Percentiles rank a stretch among this genome's conserved stretches.
phyloP scores from a whole-genome alignment of 331 rosid species.

The Spiraea crenata region DNA sequence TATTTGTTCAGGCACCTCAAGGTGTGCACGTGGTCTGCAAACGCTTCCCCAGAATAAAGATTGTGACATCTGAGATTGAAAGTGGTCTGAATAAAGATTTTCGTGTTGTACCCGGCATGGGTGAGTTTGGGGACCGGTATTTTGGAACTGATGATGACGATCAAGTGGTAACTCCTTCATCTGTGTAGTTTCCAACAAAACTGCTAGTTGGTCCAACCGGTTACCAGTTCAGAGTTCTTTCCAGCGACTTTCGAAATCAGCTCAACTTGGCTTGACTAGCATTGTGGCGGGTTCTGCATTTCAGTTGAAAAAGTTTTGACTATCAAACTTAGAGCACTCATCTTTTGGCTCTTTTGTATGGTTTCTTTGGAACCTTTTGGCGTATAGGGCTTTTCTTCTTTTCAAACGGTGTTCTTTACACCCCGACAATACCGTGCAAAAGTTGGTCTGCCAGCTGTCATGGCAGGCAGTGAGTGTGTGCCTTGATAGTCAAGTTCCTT shows the following conservation, averaged over 20 bases:
- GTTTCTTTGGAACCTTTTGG: neutral
- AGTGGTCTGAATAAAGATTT: conserved; percentile 72
- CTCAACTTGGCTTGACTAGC: conserved; percentile 33
- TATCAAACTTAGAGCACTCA: conserved; percentile 11
- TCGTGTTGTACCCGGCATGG: conserved; percentile 96
- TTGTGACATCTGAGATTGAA: conserved; percentile 93
- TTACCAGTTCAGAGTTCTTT: conserved; percentile 26
- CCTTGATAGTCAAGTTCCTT: neutral
- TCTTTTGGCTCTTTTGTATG: neutral
- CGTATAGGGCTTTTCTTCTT: conserved; percentile 5
- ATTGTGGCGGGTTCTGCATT: conserved; percentile 23
- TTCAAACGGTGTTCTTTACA: neutral
- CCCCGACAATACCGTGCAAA: neutral
- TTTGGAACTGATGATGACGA: conserved; percentile 95
- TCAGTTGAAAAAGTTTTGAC: conserved; percentile 41
- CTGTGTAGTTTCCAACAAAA: conserved; percentile 28
- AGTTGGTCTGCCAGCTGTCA: conserved; percentile 16
- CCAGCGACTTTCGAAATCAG: conserved; percentile 25
- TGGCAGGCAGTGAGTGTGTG: conserved; percentile 10
- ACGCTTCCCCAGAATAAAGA: conserved; percentile 85
- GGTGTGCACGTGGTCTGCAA: conserved; percentile 87
- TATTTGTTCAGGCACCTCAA: conserved; percentile 79
- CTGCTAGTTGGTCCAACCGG: conserved; percentile 24
- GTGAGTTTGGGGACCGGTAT: conserved; percentile 94
- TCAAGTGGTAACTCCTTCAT: conserved; percentile 36